Evolutionary conservation across 495 filamentous ascomycete species (phyloP), one percentile per base, ranked within the genome.

Genomic region (Cercophora sp.): DNA sequence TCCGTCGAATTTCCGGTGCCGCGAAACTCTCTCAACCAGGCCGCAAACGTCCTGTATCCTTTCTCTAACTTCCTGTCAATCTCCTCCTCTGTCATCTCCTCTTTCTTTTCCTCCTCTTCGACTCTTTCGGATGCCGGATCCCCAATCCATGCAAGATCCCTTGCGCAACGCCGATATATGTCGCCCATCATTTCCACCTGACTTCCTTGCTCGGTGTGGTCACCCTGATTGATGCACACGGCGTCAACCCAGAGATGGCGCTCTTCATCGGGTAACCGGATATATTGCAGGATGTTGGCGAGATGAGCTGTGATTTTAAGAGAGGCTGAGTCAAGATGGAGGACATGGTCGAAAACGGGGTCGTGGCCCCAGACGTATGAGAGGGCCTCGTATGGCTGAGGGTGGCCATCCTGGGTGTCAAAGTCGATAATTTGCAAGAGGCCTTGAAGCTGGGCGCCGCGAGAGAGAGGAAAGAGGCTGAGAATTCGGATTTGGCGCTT

Each of bases 191-290:
- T n/a, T 19, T 32, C 9, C 2, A 48, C 45, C 20, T 48, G 45
- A 20, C 8, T 11, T 5, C n/a, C 27, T 1, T 25, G 45, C 45
- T 48, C 45, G 13, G 1, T 10, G 1, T 8, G 16, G 40, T 43
- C 19, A 10, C 18, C 10, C 20, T 43, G 40, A 23, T 43, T 24
- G 40, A 43, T 48, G 45, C 45, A 48, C 13, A 48, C 27, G n/a
- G 45, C 45, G 16, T 48, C 45, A 15, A 48, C 24, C 45, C 45
- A 48, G 8, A 48, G 45, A 2, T 5, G 40, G 8, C 40, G 40
- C 20, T 22, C 16, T 18, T 22, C 1, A 18, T 5, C 4, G 16
- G 16, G 16, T 3, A 23, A 23, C 10, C 19, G 40, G 19, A 43
- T 2, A 24, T 43, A 23, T 10, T 11, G 18, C 19, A 43, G 40